Percentiles rank a stretch among this genome's conserved stretches.
Evolutionary conservation across 2,329 filamentous ascomycete species (phyloP).

Genomic region (Fusarium sp.): DNA sequence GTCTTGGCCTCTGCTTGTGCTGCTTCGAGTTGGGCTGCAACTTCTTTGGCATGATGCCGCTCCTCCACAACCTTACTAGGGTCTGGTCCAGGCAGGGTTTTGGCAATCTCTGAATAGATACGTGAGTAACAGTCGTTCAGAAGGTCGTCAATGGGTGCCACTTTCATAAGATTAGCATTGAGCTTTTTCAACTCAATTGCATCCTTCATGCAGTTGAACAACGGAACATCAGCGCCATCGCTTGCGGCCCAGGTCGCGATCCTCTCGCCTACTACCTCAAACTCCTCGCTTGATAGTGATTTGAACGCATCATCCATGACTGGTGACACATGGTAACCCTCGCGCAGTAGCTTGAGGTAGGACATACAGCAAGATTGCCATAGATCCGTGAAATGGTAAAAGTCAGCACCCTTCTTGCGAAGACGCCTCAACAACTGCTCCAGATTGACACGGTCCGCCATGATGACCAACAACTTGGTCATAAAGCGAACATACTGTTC

Average conservation of each 20-base stretch:
- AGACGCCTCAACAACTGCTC: constrained; percentile 84
- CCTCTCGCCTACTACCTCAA: constrained; percentile 68
- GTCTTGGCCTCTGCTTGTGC: constrained; percentile 55
- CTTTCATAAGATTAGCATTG: constrained; percentile 90
- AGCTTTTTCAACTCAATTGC: constrained; percentile 74
- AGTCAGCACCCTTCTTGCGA: constrained; percentile 84
- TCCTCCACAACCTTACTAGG: constrained; percentile 63
- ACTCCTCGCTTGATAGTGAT: constrained; percentile 65
- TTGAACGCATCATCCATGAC: constrained; percentile 69
- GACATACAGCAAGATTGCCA: constrained; percentile 69
- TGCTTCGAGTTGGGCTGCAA: constrained; percentile 55
- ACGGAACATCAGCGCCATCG: constrained; percentile 55
- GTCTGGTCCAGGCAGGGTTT: constrained; percentile 66
- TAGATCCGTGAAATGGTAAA: constrained; percentile 72
- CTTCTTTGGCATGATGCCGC: constrained; percentile 59
- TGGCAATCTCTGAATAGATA: constrained; percentile 77
- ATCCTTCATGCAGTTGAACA: constrained; percentile 69
- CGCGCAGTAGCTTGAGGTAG: constrained; percentile 67
- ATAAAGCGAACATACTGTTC: constrained; percentile 88
- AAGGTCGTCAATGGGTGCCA: constrained; percentile 89
- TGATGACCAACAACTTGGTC: constrained; percentile 77
- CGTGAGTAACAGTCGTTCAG: constrained; percentile 89
- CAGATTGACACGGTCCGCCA: constrained; percentile 80
- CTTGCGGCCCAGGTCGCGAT: constrained; percentile 67
- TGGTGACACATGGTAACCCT: constrained; percentile 61